These are phyloP conservation scores for Yarrowia keelungensis DNA, from an alignment of 805 yeast species.

Conservation along the genomic window DNA sequence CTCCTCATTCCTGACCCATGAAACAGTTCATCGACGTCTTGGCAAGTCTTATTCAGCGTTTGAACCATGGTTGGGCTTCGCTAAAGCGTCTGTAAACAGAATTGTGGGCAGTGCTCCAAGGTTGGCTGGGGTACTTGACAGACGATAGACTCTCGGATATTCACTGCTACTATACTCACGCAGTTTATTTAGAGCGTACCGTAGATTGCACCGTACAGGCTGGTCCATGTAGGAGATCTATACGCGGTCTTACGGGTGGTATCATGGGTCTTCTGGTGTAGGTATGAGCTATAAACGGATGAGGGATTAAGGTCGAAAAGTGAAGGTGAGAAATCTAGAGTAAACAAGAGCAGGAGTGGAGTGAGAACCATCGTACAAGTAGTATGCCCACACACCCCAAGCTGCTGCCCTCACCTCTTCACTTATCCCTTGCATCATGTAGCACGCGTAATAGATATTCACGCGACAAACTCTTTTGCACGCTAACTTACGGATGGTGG, in stretches of 20 bases:
- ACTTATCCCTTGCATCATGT: slow-evolving; percentile 4
- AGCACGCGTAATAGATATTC: neutral
- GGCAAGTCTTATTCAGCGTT: neutral
- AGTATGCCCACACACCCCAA: too few species aligned
- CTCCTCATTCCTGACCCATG: neutral
- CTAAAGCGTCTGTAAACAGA: neutral
- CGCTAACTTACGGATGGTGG: neutral
- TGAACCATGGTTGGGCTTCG: neutral
- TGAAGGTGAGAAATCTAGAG: too few species aligned
- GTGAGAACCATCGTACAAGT: too few species aligned
- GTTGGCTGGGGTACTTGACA: neutral
- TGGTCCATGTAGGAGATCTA: slow-evolving; percentile 12
- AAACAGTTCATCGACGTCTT: neutral
- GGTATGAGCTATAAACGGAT: neutral
- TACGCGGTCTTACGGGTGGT: neutral
- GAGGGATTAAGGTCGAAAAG: neutral
- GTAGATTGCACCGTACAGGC: neutral
- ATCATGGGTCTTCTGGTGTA: too few species aligned
- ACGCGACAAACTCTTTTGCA: slow-evolving; percentile 1
- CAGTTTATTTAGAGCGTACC: slow-evolving; percentile 2
- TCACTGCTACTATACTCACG: slow-evolving; percentile 4
- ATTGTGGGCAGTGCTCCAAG: slow-evolving; percentile 17
- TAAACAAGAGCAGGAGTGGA: too few species aligned
- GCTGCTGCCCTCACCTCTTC: too few species aligned
- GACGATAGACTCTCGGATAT: slow-evolving; percentile 22